Percentiles rank a stretch among this genome's conserved stretches.
Conservation (phyloP, 768 basidiomycete genomes). For the Tylopilus sp. region DNA sequence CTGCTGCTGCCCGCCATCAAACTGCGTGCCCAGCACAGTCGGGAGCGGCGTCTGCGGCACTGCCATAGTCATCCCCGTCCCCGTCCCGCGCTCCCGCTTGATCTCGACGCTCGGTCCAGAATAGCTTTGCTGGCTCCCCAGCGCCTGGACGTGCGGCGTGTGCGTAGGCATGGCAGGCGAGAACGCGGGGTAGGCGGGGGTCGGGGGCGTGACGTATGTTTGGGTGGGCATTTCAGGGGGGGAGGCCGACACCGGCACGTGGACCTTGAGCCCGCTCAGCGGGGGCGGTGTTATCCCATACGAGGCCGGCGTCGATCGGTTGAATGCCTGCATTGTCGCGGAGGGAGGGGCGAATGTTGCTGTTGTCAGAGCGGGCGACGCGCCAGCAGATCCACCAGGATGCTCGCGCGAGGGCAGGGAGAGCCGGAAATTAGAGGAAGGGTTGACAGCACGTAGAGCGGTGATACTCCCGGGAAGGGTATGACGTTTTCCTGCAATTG, state of each 20-base stretch:
- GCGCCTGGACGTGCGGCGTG: constrained; percentile 52
- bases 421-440: constrained; percentile 17
- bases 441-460: constrained; percentile 29
- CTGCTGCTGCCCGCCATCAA: constrained; percentile 33
- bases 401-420: constrained; percentile 30
- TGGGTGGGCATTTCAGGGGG: constrained; percentile 17
- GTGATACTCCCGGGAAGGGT: constrained; percentile 40
- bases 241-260: not conserved
- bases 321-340: constrained; percentile 31
- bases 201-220: constrained; percentile 41
- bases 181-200: constrained; percentile 74
- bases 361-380: constrained; percentile 1
- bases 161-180: constrained; percentile 43
- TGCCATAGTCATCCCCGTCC: constrained; percentile 28
- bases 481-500: constrained; percentile 57
- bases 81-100: constrained; percentile 51
- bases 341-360: constrained; percentile 34
- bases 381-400: constrained; percentile 11
- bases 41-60: constrained; percentile 57
- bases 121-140: constrained; percentile 47
- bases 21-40: constrained; percentile 39
- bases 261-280: constrained; percentile 9
- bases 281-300: constrained; percentile 36
- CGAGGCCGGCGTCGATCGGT: constrained; percentile 26
- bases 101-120: constrained; percentile 64